Conservation (phyloP, 2,329 filamentous ascomycete genomes). For the Cercospora janseana region DNA sequence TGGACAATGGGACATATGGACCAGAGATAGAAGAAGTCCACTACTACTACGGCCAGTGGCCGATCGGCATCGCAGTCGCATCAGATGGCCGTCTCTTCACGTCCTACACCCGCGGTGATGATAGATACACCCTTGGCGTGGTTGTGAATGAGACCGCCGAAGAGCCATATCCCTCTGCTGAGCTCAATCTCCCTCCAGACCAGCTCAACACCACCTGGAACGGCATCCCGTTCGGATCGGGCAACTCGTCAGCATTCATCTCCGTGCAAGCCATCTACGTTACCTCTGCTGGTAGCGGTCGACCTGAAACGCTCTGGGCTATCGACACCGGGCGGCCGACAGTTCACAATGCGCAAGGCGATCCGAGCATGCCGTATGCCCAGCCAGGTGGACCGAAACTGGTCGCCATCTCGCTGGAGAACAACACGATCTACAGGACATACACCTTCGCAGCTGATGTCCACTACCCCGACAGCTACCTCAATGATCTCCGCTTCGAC, state of each 20-base stretch:
- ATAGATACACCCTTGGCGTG: constrained; percentile 50
- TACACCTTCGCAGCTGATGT: constrained; percentile 46
- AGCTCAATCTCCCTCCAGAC: constrained; percentile 38
- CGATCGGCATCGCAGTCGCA: constrained; percentile 47
- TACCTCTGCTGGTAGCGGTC: constrained; percentile 38
- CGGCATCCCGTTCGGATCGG: constrained; percentile 47
- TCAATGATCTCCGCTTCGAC: constrained; percentile 51
- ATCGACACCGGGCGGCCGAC: constrained; percentile 49
- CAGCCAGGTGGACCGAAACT: constrained; percentile 49
- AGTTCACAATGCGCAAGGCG: constrained; percentile 40
- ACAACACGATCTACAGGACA: constrained; percentile 42
- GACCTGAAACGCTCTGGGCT: constrained; percentile 48
- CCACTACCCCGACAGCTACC: constrained; percentile 48
- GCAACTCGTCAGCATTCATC: constrained; percentile 44
- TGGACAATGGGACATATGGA: constrained; percentile 51
- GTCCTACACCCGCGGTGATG: constrained; percentile 48
- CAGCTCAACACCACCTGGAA: constrained; percentile 43
- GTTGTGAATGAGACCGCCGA: constrained; percentile 50
- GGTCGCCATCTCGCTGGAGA: constrained; percentile 44
- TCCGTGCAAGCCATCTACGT: constrained; percentile 49
- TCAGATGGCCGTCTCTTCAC: constrained; percentile 46
- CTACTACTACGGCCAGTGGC: constrained; percentile 47
- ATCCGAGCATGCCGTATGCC: constrained; percentile 45
- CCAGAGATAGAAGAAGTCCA: constrained; percentile 50
- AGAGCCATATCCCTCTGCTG: constrained; percentile 46